Evolutionary conservation across 305 asterid species (phyloP).

Genomic region (Stenogyne calaminthoides): DNA sequence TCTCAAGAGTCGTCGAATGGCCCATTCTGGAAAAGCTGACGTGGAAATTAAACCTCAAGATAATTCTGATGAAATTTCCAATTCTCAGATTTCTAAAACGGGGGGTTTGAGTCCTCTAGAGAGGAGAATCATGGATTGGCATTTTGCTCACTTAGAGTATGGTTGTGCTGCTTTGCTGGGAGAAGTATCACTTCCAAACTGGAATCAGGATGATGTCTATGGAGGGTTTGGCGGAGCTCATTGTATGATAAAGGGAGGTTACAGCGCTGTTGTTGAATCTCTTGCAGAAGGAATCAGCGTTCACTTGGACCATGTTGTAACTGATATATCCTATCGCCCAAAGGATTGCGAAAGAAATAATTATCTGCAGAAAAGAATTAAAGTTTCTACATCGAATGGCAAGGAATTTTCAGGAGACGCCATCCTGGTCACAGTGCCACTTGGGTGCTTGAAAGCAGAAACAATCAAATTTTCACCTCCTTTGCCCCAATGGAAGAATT

Average conservation of each 20-base stretch:
- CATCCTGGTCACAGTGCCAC: slow-evolving; percentile 88
- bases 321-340: slow-evolving; percentile 59
- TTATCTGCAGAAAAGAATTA: slow-evolving; percentile 56
- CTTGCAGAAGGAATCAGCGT: slow-evolving; percentile 76
- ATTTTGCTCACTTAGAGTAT: slow-evolving; percentile 96
- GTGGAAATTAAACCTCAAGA: slow-evolving; percentile 36
- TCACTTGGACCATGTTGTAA: slow-evolving; percentile 75
- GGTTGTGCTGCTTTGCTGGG: slow-evolving; percentile 95
- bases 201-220: slow-evolving; percentile 96
- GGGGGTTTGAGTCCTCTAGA: slow-evolving; percentile 82
- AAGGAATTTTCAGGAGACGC: slow-evolving; percentile 87
- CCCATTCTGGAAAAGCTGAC: slow-evolving; percentile 37
- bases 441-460: slow-evolving; percentile 95
- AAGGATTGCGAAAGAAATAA: slow-evolving; percentile 41
- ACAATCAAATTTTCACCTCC: slow-evolving; percentile 85
- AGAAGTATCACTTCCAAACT: slow-evolving; percentile 91
- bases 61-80: slow-evolving; percentile 36
- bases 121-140: slow-evolving; percentile 99
- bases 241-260: slow-evolving; percentile 99
- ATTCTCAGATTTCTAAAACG: slow-evolving; percentile 36
- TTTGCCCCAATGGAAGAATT: slow-evolving; percentile 83
- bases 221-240: slow-evolving; percentile 99
- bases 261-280: slow-evolving; percentile 86
- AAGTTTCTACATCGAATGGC: slow-evolving; percentile 75
- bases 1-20: slow-evolving; percentile 60